Evolutionary conservation across 2,329 filamentous ascomycete genomes (phyloP), one percentile per base, ranked within the genome.

Genomic region (Xylariaceae sp.): DNA sequence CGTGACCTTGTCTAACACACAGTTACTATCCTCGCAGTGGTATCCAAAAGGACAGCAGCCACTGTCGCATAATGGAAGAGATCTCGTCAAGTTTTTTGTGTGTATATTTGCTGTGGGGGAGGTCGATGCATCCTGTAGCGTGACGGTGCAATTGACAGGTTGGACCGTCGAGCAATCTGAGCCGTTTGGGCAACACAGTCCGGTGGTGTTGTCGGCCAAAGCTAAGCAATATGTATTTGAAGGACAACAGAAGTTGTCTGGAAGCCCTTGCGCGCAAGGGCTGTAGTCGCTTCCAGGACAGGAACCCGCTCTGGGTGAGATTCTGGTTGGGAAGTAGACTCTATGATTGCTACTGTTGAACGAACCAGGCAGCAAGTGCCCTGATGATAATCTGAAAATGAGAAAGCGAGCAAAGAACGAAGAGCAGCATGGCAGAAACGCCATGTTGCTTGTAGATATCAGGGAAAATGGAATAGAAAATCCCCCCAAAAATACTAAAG

Each of bases 41-140:
- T 48, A 50, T 3, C 52, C 52, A 9, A 51, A 48, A 2, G 52
- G 52, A 29, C 52, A 55, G 35, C 52, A 55, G 17, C 24, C 22
- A 4, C 34, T 16, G 9, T 41, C 42, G 38, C 52, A 55, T 1
- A 30, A 29, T 3, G 42, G 34, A 19, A 53, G 39, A 1, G 35
- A 9, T 2, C 18, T 6, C 11, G 34, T 28, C 13, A 52, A 41
- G 9, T 40, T 39, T 8, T 48, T 50, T 12, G 45, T 45, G 18
- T 46, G 41, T 19, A 52, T 30, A 4, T 35, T 32, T 22, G 37
- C 43, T 3, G 34, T 16, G 3, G 50, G 49, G 13, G 29, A 29
- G 4, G 37, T 33, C 6, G 46, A 43, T 15, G 29, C 50, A 31
- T 55, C 50, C 36, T 44, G 38, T 12, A 34, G 18, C 28, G 43